These are phyloP conservation scores for Xylaria sp. DNA, from an alignment of 2,329 filamentous ascomycete genomes.

Conservation along the genomic window DNA sequence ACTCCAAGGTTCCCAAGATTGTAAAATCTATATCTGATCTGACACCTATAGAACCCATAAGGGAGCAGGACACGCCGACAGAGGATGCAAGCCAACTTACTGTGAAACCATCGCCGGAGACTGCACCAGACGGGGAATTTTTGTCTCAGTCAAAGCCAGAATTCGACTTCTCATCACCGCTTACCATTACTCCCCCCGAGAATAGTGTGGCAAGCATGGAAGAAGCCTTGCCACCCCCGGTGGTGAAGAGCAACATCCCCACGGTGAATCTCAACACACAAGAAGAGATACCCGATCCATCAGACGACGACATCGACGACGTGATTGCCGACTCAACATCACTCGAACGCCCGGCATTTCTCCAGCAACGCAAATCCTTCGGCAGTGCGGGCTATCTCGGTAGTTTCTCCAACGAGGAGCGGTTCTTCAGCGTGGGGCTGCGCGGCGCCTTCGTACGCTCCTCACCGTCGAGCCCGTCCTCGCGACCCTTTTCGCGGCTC, in stretches of 20 bases:
- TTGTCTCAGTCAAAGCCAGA: conserved; percentile 38
- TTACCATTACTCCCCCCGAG: conserved; percentile 23
- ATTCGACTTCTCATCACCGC: conserved; percentile 37
- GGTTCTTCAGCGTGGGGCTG: conserved; percentile 34
- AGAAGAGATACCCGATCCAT: conserved; percentile 7
- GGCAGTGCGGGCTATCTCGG: conserved; percentile 41
- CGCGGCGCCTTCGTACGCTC: conserved; percentile 31
- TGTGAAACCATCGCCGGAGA: background rate
- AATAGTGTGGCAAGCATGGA: background rate
- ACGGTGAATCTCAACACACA: background rate
- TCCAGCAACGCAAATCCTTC: conserved; percentile 36
- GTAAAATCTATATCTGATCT: background rate
- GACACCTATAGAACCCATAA: background rate
- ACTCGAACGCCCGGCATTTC: background rate
- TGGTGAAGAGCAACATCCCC: background rate
- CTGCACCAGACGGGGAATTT: conserved; percentile 2
- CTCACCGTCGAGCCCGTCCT: conserved; percentile 27
- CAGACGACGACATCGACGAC: background rate
- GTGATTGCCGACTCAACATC: background rate
- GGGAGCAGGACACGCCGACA: conserved; percentile 5
- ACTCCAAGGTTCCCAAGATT: background rate
- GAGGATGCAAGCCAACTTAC: background rate
- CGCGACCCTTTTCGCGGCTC: conserved; percentile 12
- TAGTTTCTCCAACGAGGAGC: conserved; percentile 39
- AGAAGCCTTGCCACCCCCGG: background rate